These are phyloP conservation scores for Acarospora socialis DNA, from an alignment of 2,329 filamentous ascomycete genomes.

Conservation along the genomic window DNA sequence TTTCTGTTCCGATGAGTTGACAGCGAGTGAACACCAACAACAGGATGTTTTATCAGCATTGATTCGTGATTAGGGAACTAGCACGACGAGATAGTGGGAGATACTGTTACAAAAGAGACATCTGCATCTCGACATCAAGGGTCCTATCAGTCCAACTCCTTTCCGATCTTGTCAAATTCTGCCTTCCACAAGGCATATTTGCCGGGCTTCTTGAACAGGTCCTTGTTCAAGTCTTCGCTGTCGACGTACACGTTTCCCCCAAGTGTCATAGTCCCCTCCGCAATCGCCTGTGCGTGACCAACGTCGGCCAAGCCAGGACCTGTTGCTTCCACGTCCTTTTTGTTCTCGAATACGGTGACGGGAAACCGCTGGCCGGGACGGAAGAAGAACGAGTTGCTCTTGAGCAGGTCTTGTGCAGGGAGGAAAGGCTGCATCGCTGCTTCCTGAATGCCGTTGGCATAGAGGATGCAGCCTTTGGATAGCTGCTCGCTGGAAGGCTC, in stretches of 20 bases:
- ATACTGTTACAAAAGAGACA: too few species aligned
- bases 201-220: slow-evolving; percentile 9
- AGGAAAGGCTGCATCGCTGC: slow-evolving; percentile 12
- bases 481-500: not conserved
- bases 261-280: slow-evolving; percentile 5
- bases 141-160: slow-evolving; percentile 12
- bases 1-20: too few species aligned
- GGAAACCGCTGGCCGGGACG: slow-evolving; percentile 3
- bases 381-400: slow-evolving; percentile 10
- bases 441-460: slow-evolving; percentile 7
- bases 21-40: too few species aligned
- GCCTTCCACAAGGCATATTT: slow-evolving; percentile 10
- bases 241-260: slow-evolving; percentile 7
- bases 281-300: slow-evolving; percentile 3
- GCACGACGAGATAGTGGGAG: too few species aligned
- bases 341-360: slow-evolving; percentile 9
- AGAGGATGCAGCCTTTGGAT: slow-evolving; percentile 8
- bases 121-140: too few species aligned
- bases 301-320: slow-evolving; percentile 9
- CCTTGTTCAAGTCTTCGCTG: slow-evolving; percentile 8
- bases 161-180: slow-evolving; percentile 11
- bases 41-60: too few species aligned
- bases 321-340: slow-evolving; percentile 1
- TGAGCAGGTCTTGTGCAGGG: slow-evolving; percentile 2
- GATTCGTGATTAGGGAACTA: too few species aligned